Evolutionary conservation across 192 early-diverging fungal genomes (phyloP).

Genomic region (Geranomyces michiganensis): DNA sequence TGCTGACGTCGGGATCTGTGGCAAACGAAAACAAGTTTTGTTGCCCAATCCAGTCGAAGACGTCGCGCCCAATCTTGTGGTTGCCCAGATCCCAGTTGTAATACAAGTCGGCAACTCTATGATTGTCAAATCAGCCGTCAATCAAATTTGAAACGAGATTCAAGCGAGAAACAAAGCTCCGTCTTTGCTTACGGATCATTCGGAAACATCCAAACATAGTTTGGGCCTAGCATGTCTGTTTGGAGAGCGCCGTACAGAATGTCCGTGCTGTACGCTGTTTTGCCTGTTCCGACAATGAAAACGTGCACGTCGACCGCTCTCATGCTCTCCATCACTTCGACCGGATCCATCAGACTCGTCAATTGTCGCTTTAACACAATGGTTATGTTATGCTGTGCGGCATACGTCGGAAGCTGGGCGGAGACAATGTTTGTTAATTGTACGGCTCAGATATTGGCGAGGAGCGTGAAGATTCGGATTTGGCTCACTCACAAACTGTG

Average conservation of each 20-base stretch:
- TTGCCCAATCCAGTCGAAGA: background rate
- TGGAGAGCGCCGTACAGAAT: background rate
- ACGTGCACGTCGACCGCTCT: background rate
- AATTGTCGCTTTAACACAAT: background rate
- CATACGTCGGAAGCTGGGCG: background rate
- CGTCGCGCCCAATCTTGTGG: background rate
- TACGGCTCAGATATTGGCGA: background rate
- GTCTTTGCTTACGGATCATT: background rate
- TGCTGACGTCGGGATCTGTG: background rate
- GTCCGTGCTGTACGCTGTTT: background rate
- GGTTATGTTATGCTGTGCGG: conserved; percentile 1
- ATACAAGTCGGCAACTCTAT: background rate
- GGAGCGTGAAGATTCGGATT: background rate
- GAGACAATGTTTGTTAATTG: background rate
- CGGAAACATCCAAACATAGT: conserved; percentile 8
- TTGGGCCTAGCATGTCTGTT: background rate
- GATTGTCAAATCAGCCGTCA: no score
- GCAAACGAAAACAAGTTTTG: conserved; percentile 13
- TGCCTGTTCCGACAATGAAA: background rate
- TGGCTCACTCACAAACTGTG: background rate
- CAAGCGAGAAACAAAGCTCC: no score
- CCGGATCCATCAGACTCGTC: background rate
- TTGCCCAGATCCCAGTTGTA: background rate
- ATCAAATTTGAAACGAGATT: no score
- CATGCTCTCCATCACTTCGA: conserved; percentile 10